Base-by-base conservation (phyloP, 1,284 basidiomycete species). In the Meripilus lineatus region DNA sequence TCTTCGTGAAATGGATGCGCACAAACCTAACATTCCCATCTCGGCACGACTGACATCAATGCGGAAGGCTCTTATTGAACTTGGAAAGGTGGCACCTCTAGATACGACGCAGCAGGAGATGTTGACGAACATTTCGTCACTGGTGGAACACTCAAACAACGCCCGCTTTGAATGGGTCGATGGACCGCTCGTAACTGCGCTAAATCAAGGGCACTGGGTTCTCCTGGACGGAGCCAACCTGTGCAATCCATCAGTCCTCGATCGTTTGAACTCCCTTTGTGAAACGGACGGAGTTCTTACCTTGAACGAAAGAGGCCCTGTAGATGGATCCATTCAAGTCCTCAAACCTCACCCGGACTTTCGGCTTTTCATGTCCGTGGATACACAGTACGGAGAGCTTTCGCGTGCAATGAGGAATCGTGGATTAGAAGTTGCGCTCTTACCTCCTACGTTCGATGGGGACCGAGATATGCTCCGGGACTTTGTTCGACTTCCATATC, bases 351-450 rank as follows among this genome's bases (percentile, higher is more conserved):
- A 99, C 63, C 77, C 86, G 1, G 71, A 86, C 55, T 99, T 99
- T 69, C 78, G 94, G 25, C 71, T 99, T 7, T 89, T 99, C 66
- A 96, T 99, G 93, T 82, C 85, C 4, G 81, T 96, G 46, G 91
- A 99, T 59, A 87, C 93, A 17, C 81, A 84, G 48, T 77, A 88
- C 52, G 97, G 96, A 38, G 96, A 99, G 66, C 72, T 99, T 8
- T 98, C 95, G 5, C 77, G 96, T 30, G 96, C 96, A 1, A 99
- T 99, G 96, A 83, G 96, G 32, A 99, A 99, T 63, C 84, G 96
- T 52, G 96, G 95, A 26, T 74, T 98, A 33, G 96, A 99, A 64
- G 77, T 99, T 28, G 77, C 75, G 21, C 56, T 89, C 26, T 48
- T 71, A 13, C 44, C 58, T 10, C 43, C 48, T 28, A 58, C 63